These are phyloP conservation scores for Claviceps lovelessii DNA, from an alignment of 2,329 filamentous ascomycete species.

Conservation along the genomic window DNA sequence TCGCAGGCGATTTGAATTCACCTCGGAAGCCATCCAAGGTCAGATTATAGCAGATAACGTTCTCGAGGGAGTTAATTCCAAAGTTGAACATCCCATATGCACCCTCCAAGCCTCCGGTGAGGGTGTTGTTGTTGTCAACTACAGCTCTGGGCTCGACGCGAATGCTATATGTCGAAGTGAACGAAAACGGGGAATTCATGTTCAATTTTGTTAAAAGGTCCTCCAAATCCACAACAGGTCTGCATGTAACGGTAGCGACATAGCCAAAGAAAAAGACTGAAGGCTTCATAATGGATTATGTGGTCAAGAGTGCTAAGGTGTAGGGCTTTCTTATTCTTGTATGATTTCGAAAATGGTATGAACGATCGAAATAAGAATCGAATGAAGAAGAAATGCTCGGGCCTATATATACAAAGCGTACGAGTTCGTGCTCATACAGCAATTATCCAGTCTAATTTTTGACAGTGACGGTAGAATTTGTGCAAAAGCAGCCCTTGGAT, in stretches of 20 bases:
- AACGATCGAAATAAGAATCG: background rate
- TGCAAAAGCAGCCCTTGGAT: background rate
- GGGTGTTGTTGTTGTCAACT: background rate
- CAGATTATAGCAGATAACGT: conserved; percentile 27
- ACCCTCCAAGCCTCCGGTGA: conserved; percentile 27
- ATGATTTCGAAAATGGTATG: background rate
- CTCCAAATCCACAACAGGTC: background rate
- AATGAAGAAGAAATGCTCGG: too few species aligned
- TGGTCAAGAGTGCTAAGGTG: background rate
- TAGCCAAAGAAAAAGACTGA: background rate
- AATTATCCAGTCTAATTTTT: background rate
- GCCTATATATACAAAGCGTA: background rate
- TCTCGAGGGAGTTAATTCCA: conserved; percentile 33
- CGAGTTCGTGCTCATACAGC: background rate
- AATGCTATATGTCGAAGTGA: background rate
- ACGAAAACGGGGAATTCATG: background rate
- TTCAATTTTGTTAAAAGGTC: background rate
- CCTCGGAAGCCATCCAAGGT: conserved; percentile 33
- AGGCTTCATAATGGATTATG: background rate
- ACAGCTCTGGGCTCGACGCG: background rate
- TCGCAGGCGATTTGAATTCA: conserved; percentile 33
- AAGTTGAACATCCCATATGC: conserved; percentile 35
- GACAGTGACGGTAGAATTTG: background rate
- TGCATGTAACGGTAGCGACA: background rate
- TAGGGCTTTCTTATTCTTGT: background rate